Base-by-base conservation (phyloP, 371 early-diverging fungal species). In the Gilbertella persicaria region DNA sequence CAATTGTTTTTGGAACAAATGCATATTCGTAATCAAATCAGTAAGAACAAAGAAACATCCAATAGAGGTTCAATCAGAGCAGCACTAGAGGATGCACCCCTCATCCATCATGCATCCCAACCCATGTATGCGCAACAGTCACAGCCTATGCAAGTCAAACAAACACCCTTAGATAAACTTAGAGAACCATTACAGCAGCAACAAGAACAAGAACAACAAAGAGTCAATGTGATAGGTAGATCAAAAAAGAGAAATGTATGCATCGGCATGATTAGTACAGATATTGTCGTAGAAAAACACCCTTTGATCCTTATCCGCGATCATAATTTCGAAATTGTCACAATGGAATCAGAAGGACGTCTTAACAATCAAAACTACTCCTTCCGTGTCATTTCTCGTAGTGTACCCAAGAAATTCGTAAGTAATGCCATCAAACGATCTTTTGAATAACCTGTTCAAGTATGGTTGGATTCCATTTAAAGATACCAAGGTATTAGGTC, bases 401-500 rank as follows among this genome's bases (percentile, higher is more conserved):
- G 52, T 19, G 45, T 33, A 21, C 64, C 64, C 21, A 53, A 52
- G 33, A 55, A 58, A 54, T 69, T 69, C 45, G 73, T 73, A 69
- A 39, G 38, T 39, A 23, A 24, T 17, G 17, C 24, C n/a, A 28
- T 44, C 21, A 29, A 9, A 28, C 20, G 33, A 21, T 20, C 9
- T 28, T 28, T 28, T 28, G 28, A 28, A 5, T 28, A 28, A 28
- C 28, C 4, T 52, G 7, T 5, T 19, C 0, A 63, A 72, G 73
- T 67, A 58, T 42, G 78, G 78, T 5, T 78, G 78, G 78, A 60
- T 74, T 1, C 74, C 75, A 8, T 78, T 74, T 55, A 60, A 67
- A 38, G 70, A 69, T 21, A 78, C 78, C 8, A 60, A 58, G 28
- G 47, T 74, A 14, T 48, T 78, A n/a, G 78, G 78, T 0, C 78